Conservation (phyloP, 2,329 filamentous ascomycete species). For the Huntiella decipiens region DNA sequence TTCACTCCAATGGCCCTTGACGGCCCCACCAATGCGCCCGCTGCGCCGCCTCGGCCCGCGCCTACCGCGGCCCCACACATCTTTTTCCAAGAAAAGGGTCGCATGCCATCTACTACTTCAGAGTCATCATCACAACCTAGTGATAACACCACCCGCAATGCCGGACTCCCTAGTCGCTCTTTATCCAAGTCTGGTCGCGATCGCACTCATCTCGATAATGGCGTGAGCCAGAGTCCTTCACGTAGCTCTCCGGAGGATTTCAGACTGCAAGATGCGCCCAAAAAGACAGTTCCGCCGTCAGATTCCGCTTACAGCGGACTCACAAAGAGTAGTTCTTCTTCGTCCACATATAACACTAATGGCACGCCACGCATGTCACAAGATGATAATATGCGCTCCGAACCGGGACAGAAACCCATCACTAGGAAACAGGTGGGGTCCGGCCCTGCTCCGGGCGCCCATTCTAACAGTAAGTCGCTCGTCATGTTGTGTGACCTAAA, state of each 20-base stretch:
- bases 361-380: constrained; percentile 5
- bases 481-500: background rate
- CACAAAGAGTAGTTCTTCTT: constrained; percentile 8
- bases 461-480: constrained; percentile 22
- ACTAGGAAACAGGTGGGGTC: constrained; percentile 44
- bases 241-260: constrained; percentile 37
- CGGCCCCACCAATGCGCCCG: constrained; percentile 45
- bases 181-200: constrained; percentile 26
- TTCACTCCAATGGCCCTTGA: constrained; percentile 62
- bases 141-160: constrained; percentile 3
- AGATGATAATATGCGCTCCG: constrained; percentile 2
- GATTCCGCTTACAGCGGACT: constrained; percentile 11
- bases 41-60: constrained; percentile 23
- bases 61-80: constrained; percentile 62
- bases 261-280: constrained; percentile 65
- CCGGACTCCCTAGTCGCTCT: constrained; percentile 22
- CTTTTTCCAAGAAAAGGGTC: constrained; percentile 70
- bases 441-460: constrained; percentile 17
- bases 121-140: constrained; percentile 7
- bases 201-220: constrained; percentile 13
- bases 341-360: constrained; percentile 2
- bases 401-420: constrained; percentile 25
- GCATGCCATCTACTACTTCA: constrained; percentile 24
- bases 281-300: constrained; percentile 22
- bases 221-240: constrained; percentile 17